Percentiles rank a stretch among this genome's conserved stretches.
phyloP scores from a whole-genome alignment of 257 asterid genomes.

The Solanum arcanum region DNA sequence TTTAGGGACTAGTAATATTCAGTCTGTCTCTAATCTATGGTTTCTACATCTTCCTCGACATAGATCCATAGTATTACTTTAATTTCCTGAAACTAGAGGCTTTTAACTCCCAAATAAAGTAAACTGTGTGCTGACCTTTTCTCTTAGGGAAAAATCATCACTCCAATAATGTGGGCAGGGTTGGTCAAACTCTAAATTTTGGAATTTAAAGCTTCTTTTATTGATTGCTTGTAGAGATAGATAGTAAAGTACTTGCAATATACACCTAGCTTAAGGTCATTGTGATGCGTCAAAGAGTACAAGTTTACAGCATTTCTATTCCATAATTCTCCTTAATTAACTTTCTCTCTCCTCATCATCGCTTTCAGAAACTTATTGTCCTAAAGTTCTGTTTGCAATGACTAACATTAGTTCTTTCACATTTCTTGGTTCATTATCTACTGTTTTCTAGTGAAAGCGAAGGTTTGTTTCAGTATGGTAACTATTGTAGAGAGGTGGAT shows the following conservation, averaged over 20 bases:
- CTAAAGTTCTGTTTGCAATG: not conserved
- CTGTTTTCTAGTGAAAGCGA: constrained; percentile 70
- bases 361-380: not conserved
- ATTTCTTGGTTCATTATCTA: not conserved
- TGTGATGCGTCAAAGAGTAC: not conserved
- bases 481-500: constrained; percentile 59
- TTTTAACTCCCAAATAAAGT: not conserved
- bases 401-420: not conserved
- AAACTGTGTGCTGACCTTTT: not conserved
- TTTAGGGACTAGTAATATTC: not conserved
- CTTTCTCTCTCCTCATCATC: not conserved
- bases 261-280: not conserved
- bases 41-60: not conserved
- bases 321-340: not conserved
- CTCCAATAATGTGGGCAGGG: not conserved
- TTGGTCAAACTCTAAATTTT: not conserved
- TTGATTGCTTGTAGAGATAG: not conserved
- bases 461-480: constrained; percentile 59
- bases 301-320: not conserved
- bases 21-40: not conserved
- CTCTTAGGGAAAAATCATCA: not conserved
- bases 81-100: not conserved
- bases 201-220: too few relatives aligned
- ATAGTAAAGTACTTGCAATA: not conserved
- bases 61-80: not conserved